Percentiles rank a stretch among this genome's conserved stretches.
Conservation (phyloP, 2,329 filamentous ascomycete species). For the Talaromyces pinophilus region DNA sequence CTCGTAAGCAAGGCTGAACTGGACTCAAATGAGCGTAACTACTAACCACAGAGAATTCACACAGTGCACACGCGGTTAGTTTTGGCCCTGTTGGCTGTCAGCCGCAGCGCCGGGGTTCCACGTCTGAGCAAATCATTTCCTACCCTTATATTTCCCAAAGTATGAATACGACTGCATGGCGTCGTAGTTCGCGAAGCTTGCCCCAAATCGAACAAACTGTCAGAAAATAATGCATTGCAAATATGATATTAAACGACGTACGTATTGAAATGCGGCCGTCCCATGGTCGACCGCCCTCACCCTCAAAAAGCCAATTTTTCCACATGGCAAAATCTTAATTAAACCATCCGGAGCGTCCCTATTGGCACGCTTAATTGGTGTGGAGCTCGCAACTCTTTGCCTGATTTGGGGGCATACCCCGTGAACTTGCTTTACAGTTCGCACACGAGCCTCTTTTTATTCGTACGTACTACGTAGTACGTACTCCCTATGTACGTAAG, state of each 20-base stretch:
- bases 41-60: not conserved
- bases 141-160: not conserved
- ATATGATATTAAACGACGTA: not conserved
- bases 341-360: not conserved
- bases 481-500: not conserved
- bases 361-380: slow-evolving; percentile 12
- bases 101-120: not conserved
- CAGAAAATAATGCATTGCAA: not conserved
- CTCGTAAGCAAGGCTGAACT: not conserved
- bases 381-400: not conserved
- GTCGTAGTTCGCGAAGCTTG: not conserved
- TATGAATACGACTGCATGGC: not conserved
- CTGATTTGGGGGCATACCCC: not conserved
- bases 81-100: not conserved
- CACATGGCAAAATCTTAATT: slow-evolving; percentile 15
- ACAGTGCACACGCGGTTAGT: not conserved
- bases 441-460: not conserved
- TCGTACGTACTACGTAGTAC: not conserved
- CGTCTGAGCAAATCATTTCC: not conserved
- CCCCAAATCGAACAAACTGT: not conserved
- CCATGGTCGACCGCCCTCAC: not conserved
- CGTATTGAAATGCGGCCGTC: not conserved
- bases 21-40: not conserved
- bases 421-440: not conserved
- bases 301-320: slow-evolving; percentile 7